A percentile compares a stretch with the other conserved stretches of the same genome.
Evolutionary conservation across 495 filamentous ascomycete species (phyloP).

Genomic region (Penicillium argentinense): DNA sequence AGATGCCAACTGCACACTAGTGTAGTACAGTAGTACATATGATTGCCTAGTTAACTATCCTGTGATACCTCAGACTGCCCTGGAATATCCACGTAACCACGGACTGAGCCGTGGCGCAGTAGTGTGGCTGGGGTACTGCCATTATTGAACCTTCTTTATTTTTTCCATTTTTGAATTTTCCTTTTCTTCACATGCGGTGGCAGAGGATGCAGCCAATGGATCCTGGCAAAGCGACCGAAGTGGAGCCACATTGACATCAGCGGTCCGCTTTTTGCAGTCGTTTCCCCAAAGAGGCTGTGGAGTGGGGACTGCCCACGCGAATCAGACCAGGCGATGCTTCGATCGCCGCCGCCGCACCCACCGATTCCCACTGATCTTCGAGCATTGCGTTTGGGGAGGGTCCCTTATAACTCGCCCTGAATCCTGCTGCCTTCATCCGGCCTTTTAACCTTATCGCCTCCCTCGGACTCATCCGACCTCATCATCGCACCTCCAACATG

Average conservation of each 20-base stretch:
- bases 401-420: conserved; percentile 19
- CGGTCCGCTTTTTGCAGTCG: no score
- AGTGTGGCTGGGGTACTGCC: conserved; percentile 8
- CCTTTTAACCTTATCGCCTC: conserved; percentile 6
- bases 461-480: background rate
- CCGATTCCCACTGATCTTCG: conserved; percentile 33
- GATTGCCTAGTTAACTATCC: no score
- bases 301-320: no score
- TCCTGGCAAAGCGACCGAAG: background rate
- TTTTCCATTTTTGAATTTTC: background rate
- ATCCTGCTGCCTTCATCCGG: conserved; percentile 27
- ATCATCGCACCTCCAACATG: conserved; percentile 30
- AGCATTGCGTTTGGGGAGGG: conserved; percentile 18
- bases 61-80: no score
- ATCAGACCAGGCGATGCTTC: no score
- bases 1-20: no score
- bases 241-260: background rate
- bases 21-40: background rate
- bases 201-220: background rate
- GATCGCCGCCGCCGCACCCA: conserved; percentile 19
- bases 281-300: no score
- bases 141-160: conserved; percentile 1
- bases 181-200: conserved; percentile 14
- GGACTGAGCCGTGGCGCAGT: background rate
- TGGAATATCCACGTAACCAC: no score